phyloP scores from a whole-genome alignment of 1,284 basidiomycete genomes.

The Cryptococcus deneoformans region DNA sequence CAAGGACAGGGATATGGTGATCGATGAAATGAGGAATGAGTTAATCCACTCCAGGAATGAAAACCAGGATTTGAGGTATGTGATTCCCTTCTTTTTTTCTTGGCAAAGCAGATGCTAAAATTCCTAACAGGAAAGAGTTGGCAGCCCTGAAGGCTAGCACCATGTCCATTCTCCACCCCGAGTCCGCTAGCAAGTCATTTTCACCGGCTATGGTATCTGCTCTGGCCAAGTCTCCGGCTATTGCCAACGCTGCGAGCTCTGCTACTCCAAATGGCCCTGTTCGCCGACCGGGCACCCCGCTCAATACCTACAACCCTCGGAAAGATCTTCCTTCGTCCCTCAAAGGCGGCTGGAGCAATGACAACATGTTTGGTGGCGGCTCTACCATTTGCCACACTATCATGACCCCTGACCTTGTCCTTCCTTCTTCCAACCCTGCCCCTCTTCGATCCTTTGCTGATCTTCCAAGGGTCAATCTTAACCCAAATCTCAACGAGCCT shows the following conservation, averaged over 20 bases:
- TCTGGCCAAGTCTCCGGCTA: constrained; percentile 25
- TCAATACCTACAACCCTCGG: constrained; percentile 65
- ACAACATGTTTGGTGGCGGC: constrained; percentile 53
- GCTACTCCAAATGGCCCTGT: constrained; percentile 34
- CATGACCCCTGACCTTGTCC: constrained; percentile 62
- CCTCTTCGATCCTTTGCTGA: constrained; percentile 23
- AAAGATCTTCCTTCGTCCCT: constrained; percentile 68
- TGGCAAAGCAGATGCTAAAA: neutral
- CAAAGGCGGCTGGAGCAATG: constrained; percentile 65
- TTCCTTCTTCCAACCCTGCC: constrained; percentile 41
- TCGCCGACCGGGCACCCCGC: constrained; percentile 15
- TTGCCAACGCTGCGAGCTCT: constrained; percentile 36
- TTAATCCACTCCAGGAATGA: constrained; percentile 74
- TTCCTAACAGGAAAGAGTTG: constrained; percentile 67
- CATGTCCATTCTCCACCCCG: constrained; percentile 50
- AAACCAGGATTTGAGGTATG: constrained; percentile 67
- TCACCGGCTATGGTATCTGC: constrained; percentile 45
- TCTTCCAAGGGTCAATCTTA: constrained; percentile 64
- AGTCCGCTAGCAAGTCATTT: constrained; percentile 34
- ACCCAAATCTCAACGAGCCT: constrained; percentile 63
- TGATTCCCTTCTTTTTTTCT: constrained; percentile 8
- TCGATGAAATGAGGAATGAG: constrained; percentile 83
- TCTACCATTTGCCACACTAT: constrained; percentile 82
- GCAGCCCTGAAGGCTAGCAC: constrained; percentile 67
- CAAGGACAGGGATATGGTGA: constrained; percentile 83